Conservation (phyloP, 169 alveolate genomes). For the Plasmodium gonderi region DNA sequence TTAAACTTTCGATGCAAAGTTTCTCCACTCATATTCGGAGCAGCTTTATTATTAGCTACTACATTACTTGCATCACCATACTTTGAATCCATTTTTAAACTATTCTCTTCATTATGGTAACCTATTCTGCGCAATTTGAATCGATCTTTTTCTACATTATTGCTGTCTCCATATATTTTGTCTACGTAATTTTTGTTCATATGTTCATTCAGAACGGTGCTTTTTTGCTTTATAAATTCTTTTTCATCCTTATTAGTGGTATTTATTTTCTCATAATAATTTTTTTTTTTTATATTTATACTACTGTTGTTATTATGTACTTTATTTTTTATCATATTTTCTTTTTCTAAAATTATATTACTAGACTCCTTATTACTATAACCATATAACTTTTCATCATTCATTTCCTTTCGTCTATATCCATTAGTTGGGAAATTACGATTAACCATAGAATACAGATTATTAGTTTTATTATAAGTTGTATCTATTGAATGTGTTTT, state of each 20-base stretch:
- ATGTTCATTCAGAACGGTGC: constrained; percentile 7
- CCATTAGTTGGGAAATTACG: constrained; percentile 1
- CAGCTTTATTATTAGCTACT: not conserved
- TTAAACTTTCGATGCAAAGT: not conserved
- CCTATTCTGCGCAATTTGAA: constrained; percentile 33
- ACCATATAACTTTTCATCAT: constrained; percentile 24
- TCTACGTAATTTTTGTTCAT: constrained; percentile 33
- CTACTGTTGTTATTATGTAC: constrained; percentile 13
- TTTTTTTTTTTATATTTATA: constrained; percentile 27
- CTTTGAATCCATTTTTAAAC: not conserved
- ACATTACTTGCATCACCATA: constrained; percentile 15
- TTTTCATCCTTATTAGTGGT: constrained; percentile 36
- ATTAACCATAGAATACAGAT: not conserved
- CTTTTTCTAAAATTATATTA: constrained; percentile 17
- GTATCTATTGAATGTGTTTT: not conserved
- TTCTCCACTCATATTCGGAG: not conserved
- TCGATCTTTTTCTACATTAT: constrained; percentile 30
- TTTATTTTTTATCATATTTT: constrained; percentile 30
- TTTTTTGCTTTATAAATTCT: constrained; percentile 12
- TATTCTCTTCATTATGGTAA: constrained; percentile 37
- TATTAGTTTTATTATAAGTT: not conserved
- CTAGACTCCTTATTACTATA: constrained; percentile 27
- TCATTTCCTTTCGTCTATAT: constrained; percentile 27
- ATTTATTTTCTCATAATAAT: constrained; percentile 42
- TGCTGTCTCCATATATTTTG: constrained; percentile 6